Evolutionary conservation across 2,329 filamentous ascomycete genomes (phyloP), one percentile per base, ranked within the genome.

Genomic region (Aspergillus luchuensis): DNA sequence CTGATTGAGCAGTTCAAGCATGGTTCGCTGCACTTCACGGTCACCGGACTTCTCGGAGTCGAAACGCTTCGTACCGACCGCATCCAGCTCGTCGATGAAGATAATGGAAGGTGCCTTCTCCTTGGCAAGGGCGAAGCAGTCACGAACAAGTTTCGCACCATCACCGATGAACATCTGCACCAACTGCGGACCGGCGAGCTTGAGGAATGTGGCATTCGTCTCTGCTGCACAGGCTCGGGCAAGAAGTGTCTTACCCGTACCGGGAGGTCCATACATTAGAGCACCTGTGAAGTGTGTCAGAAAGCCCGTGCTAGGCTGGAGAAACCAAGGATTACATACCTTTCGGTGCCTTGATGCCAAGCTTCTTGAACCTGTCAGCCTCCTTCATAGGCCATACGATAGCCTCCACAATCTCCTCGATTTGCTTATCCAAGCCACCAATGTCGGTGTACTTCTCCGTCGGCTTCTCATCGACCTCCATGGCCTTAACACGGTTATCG

Each of bases 301-400:
- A 45, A 33, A 6, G 10, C 8, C 41, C 41, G 33, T 15, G n/a
- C 17, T 17, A 47, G n/a, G n/a, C 21, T 15, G 39, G 23, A 8
- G 13, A 17, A 4, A 13, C 25, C 61, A 39, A 38, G 52, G 30
- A 54, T 38, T 58, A 70, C 80, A 63, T 86, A 97, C 95, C 95
- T 82, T 99, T 99, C 13, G 95, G 95, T 43, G 95, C 94, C 82
- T 99, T 99, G 84, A 99, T 99, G 69, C 95, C 95, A 72, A 99
- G 97, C 85, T 97, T 98, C 86, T 97, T 98, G 83, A 99, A 99
- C 19, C 94, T 87, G 71, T 99, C 96, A 1, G 95, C 93, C 81
- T 99, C 94, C 85, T 98, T 98, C 95, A 99, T 99, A 2, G 95
- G 95, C 94, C 94, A 98, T 30, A 99, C 95, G 53, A 99, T 95